A percentile compares a stretch with the other conserved stretches of the same genome.
phyloP scores from a whole-genome alignment of 75 land plant genomes.

The Sequoia sempervirens region DNA sequence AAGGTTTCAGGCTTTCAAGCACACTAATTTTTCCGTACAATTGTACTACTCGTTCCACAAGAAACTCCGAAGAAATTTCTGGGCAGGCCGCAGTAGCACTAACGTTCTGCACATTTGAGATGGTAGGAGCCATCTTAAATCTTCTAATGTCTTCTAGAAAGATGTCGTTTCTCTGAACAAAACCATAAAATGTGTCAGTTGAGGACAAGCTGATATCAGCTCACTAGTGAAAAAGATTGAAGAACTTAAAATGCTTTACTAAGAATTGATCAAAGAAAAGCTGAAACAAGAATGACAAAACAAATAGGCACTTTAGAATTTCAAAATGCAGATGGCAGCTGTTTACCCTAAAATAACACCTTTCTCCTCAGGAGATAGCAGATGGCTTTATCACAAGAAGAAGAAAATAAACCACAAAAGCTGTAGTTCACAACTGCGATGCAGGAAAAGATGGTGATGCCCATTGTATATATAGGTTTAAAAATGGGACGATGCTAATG shows the following conservation, averaged over 20 bases:
- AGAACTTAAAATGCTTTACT: too few species aligned
- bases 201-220: background rate
- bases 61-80: constrained; percentile 3
- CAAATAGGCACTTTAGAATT: background rate
- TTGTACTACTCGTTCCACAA: constrained; percentile 7
- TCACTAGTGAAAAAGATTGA: too few species aligned
- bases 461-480: background rate
- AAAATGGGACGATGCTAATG: background rate
- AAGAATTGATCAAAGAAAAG: too few species aligned
- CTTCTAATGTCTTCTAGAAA: too few species aligned
- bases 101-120: background rate
- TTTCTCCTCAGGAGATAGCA: background rate
- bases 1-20: constrained; percentile 28
- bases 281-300: background rate
- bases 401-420: background rate
- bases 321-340: background rate
- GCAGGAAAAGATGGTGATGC: background rate
- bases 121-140: background rate
- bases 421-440: background rate
- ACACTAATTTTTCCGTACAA: constrained; percentile 5
- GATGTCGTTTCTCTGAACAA: background rate
- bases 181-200: background rate
- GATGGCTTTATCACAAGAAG: background rate
- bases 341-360: too few species aligned
- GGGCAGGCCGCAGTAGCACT: background rate